A percentile compares a stretch with the other conserved stretches of the same genome.
Evolutionary conservation across 2,329 filamentous ascomycete genomes (phyloP).

Genomic region (Hymenoscyphus scutula): DNA sequence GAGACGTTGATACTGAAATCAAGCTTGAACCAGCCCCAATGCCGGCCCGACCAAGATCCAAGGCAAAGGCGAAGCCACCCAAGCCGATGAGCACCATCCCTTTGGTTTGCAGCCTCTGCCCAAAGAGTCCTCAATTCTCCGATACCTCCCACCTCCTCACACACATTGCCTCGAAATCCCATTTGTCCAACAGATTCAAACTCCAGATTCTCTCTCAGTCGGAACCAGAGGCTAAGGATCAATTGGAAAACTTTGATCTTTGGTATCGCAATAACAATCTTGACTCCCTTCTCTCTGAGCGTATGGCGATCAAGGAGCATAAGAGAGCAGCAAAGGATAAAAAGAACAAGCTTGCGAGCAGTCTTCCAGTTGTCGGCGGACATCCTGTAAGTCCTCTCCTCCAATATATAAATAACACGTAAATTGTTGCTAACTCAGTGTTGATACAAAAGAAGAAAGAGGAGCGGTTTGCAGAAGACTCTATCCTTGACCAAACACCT

Average conservation of each 20-base stretch:
- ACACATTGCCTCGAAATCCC: conserved; percentile 89
- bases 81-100: conserved; percentile 47
- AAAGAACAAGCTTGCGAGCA: conserved; percentile 16
- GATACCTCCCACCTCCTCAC: conserved; percentile 91
- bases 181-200: conserved; percentile 80
- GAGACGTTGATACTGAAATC: not conserved
- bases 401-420: not conserved
- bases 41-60: not conserved
- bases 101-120: conserved; percentile 80
- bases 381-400: conserved; percentile 19
- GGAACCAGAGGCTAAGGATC: conserved; percentile 61
- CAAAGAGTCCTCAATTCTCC: conserved; percentile 76
- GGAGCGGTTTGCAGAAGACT: not conserved
- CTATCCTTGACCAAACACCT: conserved; percentile 19
- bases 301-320: conserved; percentile 72
- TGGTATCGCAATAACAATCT: conserved; percentile 77
- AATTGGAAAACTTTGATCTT: conserved; percentile 66
- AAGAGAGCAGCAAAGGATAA: conserved; percentile 49
- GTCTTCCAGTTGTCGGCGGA: conserved; percentile 3
- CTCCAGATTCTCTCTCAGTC: conserved; percentile 69
- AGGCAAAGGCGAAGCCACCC: conserved; percentile 25
- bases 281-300: conserved; percentile 70
- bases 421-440: not conserved
- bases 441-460: conserved; percentile 9
- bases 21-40: not conserved